These are phyloP conservation scores for Salix brachista DNA, from an alignment of 345 rosid genomes.

Conservation along the genomic window DNA sequence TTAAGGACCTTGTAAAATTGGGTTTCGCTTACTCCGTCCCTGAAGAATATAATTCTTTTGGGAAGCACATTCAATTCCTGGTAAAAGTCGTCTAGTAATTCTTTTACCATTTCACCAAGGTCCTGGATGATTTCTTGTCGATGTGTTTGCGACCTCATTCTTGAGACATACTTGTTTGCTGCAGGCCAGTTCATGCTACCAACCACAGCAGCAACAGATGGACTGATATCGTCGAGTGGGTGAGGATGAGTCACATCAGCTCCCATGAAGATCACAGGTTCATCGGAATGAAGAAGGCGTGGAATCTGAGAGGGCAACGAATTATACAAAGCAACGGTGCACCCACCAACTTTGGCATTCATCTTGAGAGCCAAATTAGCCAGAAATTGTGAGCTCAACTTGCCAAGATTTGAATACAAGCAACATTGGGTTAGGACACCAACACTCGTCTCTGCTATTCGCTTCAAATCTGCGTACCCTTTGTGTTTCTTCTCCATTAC, in stretches of 20 bases:
- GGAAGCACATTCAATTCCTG: slow-evolving; percentile 66
- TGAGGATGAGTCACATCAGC: slow-evolving; percentile 98
- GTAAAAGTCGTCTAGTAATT: slow-evolving; percentile 70
- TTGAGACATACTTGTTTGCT: slow-evolving; percentile 77
- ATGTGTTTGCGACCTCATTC: slow-evolving; percentile 98
- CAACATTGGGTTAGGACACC: slow-evolving; percentile 93
- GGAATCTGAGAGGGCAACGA: slow-evolving; percentile 82
- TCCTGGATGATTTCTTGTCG: slow-evolving; percentile 87
- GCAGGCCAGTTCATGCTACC: slow-evolving; percentile 99
- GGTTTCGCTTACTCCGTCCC: slow-evolving; percentile 95
- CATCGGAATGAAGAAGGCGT: slow-evolving; percentile 51
- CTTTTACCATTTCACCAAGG: slow-evolving; percentile 77
- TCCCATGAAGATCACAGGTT: slow-evolving; percentile 97
- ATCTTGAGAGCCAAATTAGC: slow-evolving; percentile 93
- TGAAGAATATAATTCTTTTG: slow-evolving; percentile 75
- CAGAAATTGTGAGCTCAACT: slow-evolving; percentile 79
- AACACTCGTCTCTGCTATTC: slow-evolving; percentile 84
- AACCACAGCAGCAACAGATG: slow-evolving; percentile 95
- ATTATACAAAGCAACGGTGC: slow-evolving; percentile 76
- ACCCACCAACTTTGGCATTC: slow-evolving; percentile 93
- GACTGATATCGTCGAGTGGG: slow-evolving; percentile 89
- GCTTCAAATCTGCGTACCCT: slow-evolving; percentile 84
- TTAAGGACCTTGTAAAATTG: slow-evolving; percentile 76
- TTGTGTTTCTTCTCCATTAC: slow-evolving; percentile 93
- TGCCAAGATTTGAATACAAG: slow-evolving; percentile 73